Evolutionary conservation across 2,329 filamentous ascomycete genomes (phyloP).

Genomic region (Paracoccidioides lutzii): DNA sequence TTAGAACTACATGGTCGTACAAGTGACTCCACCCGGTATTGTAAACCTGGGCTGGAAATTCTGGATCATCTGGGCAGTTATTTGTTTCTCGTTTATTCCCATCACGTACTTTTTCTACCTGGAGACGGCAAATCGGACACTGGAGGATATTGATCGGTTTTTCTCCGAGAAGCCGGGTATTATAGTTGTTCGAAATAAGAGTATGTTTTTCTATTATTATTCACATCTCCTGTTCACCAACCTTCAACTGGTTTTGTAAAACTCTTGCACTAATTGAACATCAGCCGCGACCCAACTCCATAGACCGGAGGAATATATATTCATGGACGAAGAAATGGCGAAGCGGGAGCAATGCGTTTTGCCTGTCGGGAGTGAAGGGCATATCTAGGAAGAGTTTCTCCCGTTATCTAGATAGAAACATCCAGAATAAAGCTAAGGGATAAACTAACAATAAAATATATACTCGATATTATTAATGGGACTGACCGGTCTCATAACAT

Average conservation of each 20-base stretch:
- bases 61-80: conserved; percentile 20
- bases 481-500: no score
- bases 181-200: conserved; percentile 14
- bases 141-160: conserved; percentile 23
- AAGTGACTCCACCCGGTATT: conserved; percentile 21
- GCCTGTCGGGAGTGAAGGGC: no score
- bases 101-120: conserved; percentile 22
- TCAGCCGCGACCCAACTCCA: conserved; percentile 13
- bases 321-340: conserved; percentile 13
- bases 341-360: not conserved
- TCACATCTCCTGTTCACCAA: no score
- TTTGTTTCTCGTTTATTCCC: conserved; percentile 18
- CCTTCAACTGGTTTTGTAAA: no score
- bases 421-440: no score
- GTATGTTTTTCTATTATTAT: conserved; percentile 4
- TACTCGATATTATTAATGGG: no score
- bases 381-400: no score
- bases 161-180: conserved; percentile 16
- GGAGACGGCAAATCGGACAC: conserved; percentile 19
- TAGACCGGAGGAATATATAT: conserved; percentile 12
- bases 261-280: not conserved
- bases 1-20: conserved; percentile 24
- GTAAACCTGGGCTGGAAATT: conserved; percentile 21
- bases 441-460: no score
- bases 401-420: no score